Conservation (phyloP, 306 rosid genomes). For the Rubus parviflorus region DNA sequence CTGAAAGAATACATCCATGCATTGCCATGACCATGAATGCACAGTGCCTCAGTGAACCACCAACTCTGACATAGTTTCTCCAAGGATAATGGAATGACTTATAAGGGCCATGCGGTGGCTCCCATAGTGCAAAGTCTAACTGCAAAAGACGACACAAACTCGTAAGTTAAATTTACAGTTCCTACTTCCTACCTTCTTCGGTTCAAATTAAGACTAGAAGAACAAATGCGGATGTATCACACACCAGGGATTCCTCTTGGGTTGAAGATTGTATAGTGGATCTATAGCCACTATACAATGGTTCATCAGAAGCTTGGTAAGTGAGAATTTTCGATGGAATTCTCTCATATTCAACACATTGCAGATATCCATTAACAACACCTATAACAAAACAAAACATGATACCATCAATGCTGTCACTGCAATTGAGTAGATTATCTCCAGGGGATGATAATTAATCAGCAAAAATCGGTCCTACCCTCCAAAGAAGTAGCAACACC, state of each 20-base stretch:
- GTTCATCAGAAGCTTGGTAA: slow-evolving; percentile 77
- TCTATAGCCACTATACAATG: slow-evolving; percentile 69
- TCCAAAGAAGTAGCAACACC: slow-evolving; percentile 71
- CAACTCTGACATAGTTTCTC: slow-evolving; percentile 56
- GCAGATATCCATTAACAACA: slow-evolving; percentile 59
- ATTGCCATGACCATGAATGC: slow-evolving; percentile 82
- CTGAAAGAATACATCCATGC: slow-evolving; percentile 85
- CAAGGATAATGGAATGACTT: slow-evolving; percentile 63
- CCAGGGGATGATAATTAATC: not conserved
- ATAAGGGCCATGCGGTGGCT: slow-evolving; percentile 82
- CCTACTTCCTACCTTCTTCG: not conserved
- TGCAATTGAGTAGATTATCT: not conserved
- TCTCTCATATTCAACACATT: slow-evolving; percentile 66
- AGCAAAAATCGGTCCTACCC: slow-evolving; percentile 31
- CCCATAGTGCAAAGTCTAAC: slow-evolving; percentile 79
- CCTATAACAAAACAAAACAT: slow-evolving; percentile 37
- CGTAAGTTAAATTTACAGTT: not conserved
- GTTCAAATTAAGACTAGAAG: slow-evolving; percentile 8
- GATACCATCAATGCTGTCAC: slow-evolving; percentile 10
- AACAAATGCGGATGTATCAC: slow-evolving; percentile 10
- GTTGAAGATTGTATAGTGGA: slow-evolving; percentile 67
- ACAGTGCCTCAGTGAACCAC: slow-evolving; percentile 81
- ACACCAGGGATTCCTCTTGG: slow-evolving; percentile 76
- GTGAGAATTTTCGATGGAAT: slow-evolving; percentile 72
- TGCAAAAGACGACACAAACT: slow-evolving; percentile 20